Conservation (phyloP, 176 grass and related monocot species). For the Musa itinerans region DNA sequence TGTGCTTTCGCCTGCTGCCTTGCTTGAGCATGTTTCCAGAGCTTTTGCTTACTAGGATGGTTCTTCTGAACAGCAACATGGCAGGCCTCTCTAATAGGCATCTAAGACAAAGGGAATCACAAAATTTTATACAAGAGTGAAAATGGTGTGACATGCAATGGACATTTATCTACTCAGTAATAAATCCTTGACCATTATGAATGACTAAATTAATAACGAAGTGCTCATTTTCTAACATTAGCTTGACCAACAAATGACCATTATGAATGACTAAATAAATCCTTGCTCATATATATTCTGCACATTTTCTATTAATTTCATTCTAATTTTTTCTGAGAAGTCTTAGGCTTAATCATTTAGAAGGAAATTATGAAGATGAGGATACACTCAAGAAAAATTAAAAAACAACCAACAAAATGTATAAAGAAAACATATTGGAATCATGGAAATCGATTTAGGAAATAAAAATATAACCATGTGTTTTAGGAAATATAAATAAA, state of each 20-base stretch:
- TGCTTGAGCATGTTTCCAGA: constrained; percentile 90
- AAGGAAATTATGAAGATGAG: not conserved
- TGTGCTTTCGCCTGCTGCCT: constrained; percentile 69
- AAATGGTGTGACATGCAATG: not conserved
- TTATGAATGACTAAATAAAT: too few species aligned
- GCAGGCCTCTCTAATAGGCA: constrained; percentile 94
- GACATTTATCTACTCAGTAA: not conserved
- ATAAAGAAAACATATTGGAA: not conserved
- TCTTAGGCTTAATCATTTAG: not conserved
- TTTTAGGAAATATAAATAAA: not conserved
- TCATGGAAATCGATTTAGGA: not conserved
- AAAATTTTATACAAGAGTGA: not conserved
- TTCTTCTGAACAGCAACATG: constrained; percentile 95
- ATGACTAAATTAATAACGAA: not conserved
- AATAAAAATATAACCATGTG: not conserved
- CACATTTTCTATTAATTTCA: not conserved
- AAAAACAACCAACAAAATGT: not conserved
- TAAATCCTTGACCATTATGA: not conserved
- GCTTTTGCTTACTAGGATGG: constrained; percentile 58
- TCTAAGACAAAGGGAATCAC: constrained; percentile 20
- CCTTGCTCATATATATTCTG: not conserved
- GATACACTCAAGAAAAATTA: not conserved
- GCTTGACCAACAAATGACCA: not conserved
- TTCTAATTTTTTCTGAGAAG: too few species aligned
- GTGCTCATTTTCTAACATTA: not conserved